phyloP scores from a whole-genome alignment of 352 stramenopile genomes.

The Globisporangium yorkense region DNA sequence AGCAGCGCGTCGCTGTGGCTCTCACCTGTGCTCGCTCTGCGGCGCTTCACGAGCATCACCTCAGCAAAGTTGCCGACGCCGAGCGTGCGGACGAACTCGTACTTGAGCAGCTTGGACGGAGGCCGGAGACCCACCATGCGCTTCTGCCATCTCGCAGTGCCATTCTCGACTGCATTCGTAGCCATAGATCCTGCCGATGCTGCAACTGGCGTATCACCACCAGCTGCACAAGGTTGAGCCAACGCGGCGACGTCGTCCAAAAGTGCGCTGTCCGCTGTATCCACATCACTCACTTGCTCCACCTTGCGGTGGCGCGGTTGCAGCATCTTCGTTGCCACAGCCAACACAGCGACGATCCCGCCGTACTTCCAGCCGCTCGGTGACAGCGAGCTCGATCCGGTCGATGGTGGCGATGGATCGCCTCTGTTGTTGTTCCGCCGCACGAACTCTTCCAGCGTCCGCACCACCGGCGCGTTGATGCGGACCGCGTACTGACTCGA shows the following conservation, averaged over 20 bases:
- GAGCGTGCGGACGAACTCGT: conserved; percentile 54
- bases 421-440: conserved; percentile 4
- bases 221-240: not conserved
- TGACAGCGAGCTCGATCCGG: not conserved
- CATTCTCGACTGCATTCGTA: conserved; percentile 22
- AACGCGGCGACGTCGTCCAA: conserved; percentile 6
- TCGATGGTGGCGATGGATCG: not conserved
- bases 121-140: conserved; percentile 34
- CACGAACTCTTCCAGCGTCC: conserved; percentile 28
- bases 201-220: conserved; percentile 4
- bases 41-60: conserved; percentile 60
- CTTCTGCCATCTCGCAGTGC: conserved; percentile 42
- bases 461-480: conserved; percentile 26
- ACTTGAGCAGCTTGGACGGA: conserved; percentile 60
- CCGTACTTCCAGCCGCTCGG: conserved; percentile 31
- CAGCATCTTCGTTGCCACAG: conserved; percentile 31
- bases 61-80: conserved; percentile 71
- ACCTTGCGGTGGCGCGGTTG: conserved; percentile 9
- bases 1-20: conserved; percentile 12
- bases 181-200: not conserved
- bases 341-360: conserved; percentile 34
- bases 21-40: conserved; percentile 5
- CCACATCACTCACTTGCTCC: not conserved
- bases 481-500: conserved; percentile 40
- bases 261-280: not conserved